A percentile compares a stretch with the other conserved stretches of the same genome.
Evolutionary conservation across 2,329 filamentous ascomycete genomes (phyloP).

Genomic region (Onygenales sp.): DNA sequence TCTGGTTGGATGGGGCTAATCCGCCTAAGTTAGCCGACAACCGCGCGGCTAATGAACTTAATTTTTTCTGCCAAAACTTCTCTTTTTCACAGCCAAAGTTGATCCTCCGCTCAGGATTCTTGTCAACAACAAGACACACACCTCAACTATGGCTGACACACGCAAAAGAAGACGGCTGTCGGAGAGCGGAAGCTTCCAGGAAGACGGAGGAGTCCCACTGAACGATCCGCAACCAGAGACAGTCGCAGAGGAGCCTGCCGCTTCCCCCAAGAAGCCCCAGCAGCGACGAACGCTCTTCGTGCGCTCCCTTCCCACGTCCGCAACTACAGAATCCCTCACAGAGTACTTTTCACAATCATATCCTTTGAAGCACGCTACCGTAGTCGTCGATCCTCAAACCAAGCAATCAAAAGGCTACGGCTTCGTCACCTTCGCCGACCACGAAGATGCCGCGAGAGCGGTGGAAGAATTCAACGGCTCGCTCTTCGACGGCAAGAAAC

Average conservation of each 20-base stretch:
- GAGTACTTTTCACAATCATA: conserved; percentile 90
- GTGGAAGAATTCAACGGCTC: conserved; percentile 72
- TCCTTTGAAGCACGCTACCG: conserved; percentile 91
- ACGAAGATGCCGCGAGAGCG: conserved; percentile 77
- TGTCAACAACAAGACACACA: neutral
- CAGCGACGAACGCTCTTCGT: conserved; percentile 71
- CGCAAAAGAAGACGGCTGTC: conserved; percentile 29
- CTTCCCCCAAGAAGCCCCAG: conserved; percentile 16
- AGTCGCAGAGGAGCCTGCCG: neutral
- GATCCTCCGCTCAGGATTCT: neutral
- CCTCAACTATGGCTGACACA: conserved; percentile 22
- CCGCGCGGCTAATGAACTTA: neutral
- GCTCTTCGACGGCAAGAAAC: conserved; percentile 66
- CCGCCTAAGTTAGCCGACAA: neutral
- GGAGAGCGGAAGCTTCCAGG: conserved; percentile 17
- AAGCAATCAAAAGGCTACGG: conserved; percentile 87
- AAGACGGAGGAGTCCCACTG: conserved; percentile 8
- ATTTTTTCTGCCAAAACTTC: neutral
- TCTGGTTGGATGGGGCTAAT: too few species aligned
- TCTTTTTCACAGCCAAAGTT: conserved; percentile 1
- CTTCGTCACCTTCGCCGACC: conserved; percentile 93
- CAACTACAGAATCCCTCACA: conserved; percentile 73
- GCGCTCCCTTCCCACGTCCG: conserved; percentile 67
- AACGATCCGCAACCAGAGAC: neutral
- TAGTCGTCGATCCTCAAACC: conserved; percentile 74